Evolutionary conservation across 176 grass and related monocot species (phyloP).

Genomic region (Musa schizocarpa): DNA sequence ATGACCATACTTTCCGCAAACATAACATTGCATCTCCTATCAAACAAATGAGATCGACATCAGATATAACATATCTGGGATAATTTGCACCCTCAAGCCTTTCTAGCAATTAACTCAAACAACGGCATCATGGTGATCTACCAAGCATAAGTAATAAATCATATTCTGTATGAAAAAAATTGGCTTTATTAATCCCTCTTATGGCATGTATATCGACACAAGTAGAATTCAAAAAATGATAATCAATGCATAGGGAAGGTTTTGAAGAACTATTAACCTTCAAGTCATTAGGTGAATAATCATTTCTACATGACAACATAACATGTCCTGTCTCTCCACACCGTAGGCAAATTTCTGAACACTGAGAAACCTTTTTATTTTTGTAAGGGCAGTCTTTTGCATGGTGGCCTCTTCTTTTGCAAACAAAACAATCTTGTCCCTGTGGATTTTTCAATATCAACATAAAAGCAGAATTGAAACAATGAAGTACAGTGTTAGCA

Average conservation of each 20-base stretch:
- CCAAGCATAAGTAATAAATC: neutral
- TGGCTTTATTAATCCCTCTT: too few relatives aligned
- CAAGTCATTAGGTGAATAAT: conserved; percentile 61
- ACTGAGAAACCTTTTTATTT: conserved; percentile 44
- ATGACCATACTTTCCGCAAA: conserved; percentile 79
- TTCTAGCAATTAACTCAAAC: too few relatives aligned
- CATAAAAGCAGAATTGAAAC: too few relatives aligned
- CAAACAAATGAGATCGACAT: conserved; percentile 9
- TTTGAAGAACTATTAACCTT: conserved; percentile 35
- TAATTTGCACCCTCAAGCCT: too few relatives aligned
- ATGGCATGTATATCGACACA: neutral
- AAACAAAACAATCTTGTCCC: conserved; percentile 82
- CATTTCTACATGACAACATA: conserved; percentile 69
- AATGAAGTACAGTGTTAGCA: neutral
- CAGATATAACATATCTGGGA: neutral
- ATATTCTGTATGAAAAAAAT: too few relatives aligned
- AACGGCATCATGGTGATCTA: neutral
- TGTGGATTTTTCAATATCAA: conserved; percentile 23
- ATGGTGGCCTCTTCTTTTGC: conserved; percentile 81
- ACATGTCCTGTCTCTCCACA: conserved; percentile 75
- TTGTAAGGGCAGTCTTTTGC: conserved; percentile 88
- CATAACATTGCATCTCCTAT: conserved; percentile 89
- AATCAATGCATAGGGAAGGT: neutral
- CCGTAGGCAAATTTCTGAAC: conserved; percentile 57
- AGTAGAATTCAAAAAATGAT: too few relatives aligned